Percentiles rank a stretch among this genome's conserved stretches.
These are phyloP conservation scores for Pythium rishiriense DNA, from an alignment of 352 stramenopile species.

Conservation along the genomic window DNA sequence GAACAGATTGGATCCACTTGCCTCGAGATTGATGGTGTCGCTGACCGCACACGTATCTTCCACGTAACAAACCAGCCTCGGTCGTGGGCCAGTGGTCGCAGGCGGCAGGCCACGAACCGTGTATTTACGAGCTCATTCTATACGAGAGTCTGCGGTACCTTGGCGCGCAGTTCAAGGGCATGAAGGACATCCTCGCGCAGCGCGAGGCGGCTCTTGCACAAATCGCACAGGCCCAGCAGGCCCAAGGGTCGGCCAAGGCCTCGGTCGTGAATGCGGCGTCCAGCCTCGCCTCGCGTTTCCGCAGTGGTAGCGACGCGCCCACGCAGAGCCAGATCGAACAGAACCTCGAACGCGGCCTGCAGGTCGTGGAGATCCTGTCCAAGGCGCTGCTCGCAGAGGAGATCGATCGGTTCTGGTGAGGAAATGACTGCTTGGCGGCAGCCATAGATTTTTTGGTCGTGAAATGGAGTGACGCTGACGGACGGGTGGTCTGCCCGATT, in stretches of 20 bases:
- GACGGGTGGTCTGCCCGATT: background rate
- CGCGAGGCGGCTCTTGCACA: slow-evolving; percentile 43
- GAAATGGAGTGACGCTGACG: background rate
- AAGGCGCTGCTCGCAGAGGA: slow-evolving; percentile 64
- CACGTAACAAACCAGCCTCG: slow-evolving; percentile 26
- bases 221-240: background rate
- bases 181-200: slow-evolving; percentile 60
- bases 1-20: background rate
- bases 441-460: background rate
- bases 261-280: slow-evolving; percentile 41
- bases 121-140: slow-evolving; percentile 67
- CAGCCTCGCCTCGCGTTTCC: slow-evolving; percentile 44
- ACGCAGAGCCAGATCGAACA: slow-evolving; percentile 36
- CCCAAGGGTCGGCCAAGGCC: slow-evolving; percentile 17
- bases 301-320: slow-evolving; percentile 27
- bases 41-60: background rate
- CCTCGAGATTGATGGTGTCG: background rate
- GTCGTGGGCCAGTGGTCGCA: slow-evolving; percentile 51
- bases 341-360: slow-evolving; percentile 39
- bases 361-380: slow-evolving; percentile 48
- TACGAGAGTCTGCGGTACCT: slow-evolving; percentile 72
- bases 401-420: slow-evolving; percentile 50
- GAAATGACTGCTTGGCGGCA: background rate
- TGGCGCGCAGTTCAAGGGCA: slow-evolving; percentile 47
- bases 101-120: slow-evolving; percentile 45